Evolutionary conservation across 1,139 yeast species (phyloP).

Genomic region (Zhuliangozyma parablackwelliae): DNA sequence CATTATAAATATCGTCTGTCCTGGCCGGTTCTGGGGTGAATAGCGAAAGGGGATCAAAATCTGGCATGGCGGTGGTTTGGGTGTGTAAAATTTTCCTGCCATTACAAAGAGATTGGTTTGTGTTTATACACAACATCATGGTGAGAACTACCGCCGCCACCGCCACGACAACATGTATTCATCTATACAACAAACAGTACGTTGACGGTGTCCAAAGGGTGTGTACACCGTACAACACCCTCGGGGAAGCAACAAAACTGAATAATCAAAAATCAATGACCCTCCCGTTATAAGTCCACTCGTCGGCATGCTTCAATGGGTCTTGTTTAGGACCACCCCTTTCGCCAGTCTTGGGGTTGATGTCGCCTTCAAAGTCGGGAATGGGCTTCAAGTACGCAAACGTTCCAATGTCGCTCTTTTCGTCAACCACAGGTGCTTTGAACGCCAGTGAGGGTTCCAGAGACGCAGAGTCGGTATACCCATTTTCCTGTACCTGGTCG

Average conservation of each 20-base stretch:
- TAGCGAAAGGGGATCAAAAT: constrained; percentile 42
- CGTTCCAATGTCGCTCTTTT: constrained; percentile 55
- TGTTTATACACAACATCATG: no score
- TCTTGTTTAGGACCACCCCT: constrained; percentile 98
- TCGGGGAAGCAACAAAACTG: not conserved
- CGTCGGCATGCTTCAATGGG: constrained; percentile 71
- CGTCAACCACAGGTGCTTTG: constrained; percentile 21
- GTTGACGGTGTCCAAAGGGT: no score
- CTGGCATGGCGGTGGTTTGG: constrained; percentile 14
- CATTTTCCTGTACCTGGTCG: constrained; percentile 31
- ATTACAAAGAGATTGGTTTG: no score
- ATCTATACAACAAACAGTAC: no score
- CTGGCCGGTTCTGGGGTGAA: constrained; percentile 24
- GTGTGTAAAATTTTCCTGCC: no score
- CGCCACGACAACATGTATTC: no score
- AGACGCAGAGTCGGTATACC: constrained; percentile 21
- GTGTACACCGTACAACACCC: no score
- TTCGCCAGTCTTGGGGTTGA: constrained; percentile 91
- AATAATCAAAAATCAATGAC: constrained; percentile 76
- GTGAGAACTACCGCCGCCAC: no score
- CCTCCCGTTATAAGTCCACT: constrained; percentile 93
- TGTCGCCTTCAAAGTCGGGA: constrained; percentile 95
- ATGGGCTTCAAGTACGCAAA: constrained; percentile 69
- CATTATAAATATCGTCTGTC: not conserved
- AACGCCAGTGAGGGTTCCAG: constrained; percentile 21